Evolutionary conservation across 1,284 basidiomycete genomes (phyloP), one percentile per base, ranked within the genome.

Genomic region (Bjerkandera adusta): DNA sequence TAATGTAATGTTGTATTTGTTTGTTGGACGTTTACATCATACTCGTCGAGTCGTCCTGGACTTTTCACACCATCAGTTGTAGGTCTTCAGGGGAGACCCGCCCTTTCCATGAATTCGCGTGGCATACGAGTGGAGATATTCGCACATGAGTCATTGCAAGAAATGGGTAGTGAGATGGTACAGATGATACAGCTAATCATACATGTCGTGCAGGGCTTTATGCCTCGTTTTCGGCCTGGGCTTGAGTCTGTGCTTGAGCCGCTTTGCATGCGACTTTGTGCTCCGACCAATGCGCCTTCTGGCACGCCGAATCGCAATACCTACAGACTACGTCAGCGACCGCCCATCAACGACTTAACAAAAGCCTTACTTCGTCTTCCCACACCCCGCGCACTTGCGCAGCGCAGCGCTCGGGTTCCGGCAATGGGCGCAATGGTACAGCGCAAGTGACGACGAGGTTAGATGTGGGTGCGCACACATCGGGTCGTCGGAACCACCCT

Each of bases 361-460:
- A 22, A 13, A 12, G 22, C 4, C 11, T 11, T 37, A 61, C 45
- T 47, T 56, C 26, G 53, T 49, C 21, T 49, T 55, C 8, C 38
- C 57, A 49, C 76, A 76, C 15, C 68, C 68, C 7, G 62, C 63
- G 64, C 79, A 82, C 63, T 57, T 57, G n/a, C 69, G 69, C 41
- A 81, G 56, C 2, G 67, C 65, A 4, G 77, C 78, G 32, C 76
- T 79, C 7, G 77, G 76, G 48, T 79, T 81, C 5, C 71, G 66
- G 48, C 80, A 82, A 66, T 71, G 75, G 7, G 77, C 77, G 53
- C 79, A 81, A 27, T 68, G 58, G 59, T 75, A 78, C 21, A 81
- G 57, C 25, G 58, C 64, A 3, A 77, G 70, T 10, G 63, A 59
- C 45, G 72, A 72, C 7, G 59, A 62, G 29, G 69, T 71, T 51